Base-by-base conservation (phyloP, 2,329 filamentous ascomycete species). In the Malbranchea zuffiana region DNA sequence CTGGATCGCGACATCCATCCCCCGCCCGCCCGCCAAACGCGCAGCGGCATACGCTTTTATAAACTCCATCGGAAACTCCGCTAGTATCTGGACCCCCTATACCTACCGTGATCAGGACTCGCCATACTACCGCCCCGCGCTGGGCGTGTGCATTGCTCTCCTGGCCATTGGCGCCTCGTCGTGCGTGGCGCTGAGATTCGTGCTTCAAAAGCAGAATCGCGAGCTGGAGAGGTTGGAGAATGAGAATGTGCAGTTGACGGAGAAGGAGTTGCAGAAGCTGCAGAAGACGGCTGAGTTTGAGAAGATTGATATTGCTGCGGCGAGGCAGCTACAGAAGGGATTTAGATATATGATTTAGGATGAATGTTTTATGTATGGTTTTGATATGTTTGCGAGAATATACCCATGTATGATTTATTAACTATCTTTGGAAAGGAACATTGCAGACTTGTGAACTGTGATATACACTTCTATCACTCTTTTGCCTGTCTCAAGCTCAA, bases 41-140 rank as follows among this genome's bases (percentile, higher is more conserved):
- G 69, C 69, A 1, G 69, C 68, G 1, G 68, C 70, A 0, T 64
- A 68, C 32, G 70, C 70, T 1, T 66, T 72, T 31, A 71, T 74
- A 54, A 74, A 74, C 46, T 63, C 66, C 1, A 51, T 74, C 16
- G 69, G 67, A 20, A 74, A 73, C 49, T 64, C 61, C 1, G 66
- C 66, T 23, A 63, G 59, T 40, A 72, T 74, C 47, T 73, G 66
- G 62, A 68, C 65, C 0, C 61, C 66, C 0, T 71, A 62, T 38
- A 70, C 67, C 5, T 71, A 69, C 44, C 52, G 58, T 10, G 43
- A 50, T 3, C 42, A 47, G 8, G 62, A 67, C 24, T 28, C 37
- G 2, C 63, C 63, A 1, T 51, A 60, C 42, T 68, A 63, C 44
- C 47, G 48, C 1, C 55, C 58, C 0, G 65, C 63, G 0, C 50